Base-by-base conservation (phyloP, 2,329 filamentous ascomycete genomes). In the Pseudocercospora vitis region DNA sequence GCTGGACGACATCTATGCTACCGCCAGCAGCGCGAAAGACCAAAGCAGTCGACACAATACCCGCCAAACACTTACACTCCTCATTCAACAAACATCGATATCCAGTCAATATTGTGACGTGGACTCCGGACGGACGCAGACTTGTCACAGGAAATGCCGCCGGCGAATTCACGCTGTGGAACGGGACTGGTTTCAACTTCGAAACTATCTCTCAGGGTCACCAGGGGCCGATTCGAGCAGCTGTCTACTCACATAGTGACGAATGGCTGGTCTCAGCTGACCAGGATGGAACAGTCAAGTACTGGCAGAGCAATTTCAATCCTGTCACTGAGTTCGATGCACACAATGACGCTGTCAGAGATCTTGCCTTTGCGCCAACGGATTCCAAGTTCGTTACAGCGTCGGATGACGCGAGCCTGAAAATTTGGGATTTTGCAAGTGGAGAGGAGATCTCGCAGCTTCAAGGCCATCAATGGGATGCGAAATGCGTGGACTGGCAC, bases 221-320 rank as follows among this genome's bases (percentile, higher is more conserved):
- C 72, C 92, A 96, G 73, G 85, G 86, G 51, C 88, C 89, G 31
- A 91, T 96, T 61, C 83, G 90, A 63, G 86, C 88, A 7, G 79
- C 91, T 40, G 84, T 85, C 60, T 99, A 96, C 77, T 95, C 94
- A 2, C 89, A 97, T 73, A 95, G 88, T 65, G 89, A 96, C 68
- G 94, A 99, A 74, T 99, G 94, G 92, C 79, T 99, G 9, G 83
- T 99, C 50, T 97, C 94, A 6, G 91, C 89, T 49, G 94, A 97
- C 69, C 91, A 97, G 71, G 91, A 94, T 63, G 94, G 94, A 52
- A 82, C 94, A 58, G 87, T 99, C 73, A 97, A 97, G 75, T 99
- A 99, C 75, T 97, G 92, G 89, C 91, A 96, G 71, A 90, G 92
- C 26, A 99, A 97, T 71, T 96, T 99, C 76, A 97, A 99, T 79